Base-by-base conservation (phyloP, 1,284 basidiomycete species). In the Vanrija pseudolonga region DNA sequence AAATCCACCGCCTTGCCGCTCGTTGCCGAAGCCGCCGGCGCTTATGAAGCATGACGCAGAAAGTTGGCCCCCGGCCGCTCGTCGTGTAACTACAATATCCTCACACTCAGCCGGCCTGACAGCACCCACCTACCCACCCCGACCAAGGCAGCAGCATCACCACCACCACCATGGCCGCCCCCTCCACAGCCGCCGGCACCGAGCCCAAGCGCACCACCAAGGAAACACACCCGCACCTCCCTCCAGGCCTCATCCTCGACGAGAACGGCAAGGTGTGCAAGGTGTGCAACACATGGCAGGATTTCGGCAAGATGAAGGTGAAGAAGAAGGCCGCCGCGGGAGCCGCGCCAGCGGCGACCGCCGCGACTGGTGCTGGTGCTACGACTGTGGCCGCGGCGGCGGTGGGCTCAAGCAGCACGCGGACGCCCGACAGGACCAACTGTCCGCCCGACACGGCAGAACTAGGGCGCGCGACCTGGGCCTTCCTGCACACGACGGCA, bases 181-280 rank as follows among this genome's bases (percentile, higher is more conserved):
- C 28, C 28, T 8, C 28, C 24, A 9, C 5, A 4, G 9, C 24
- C 28, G 11, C 32, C 32, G 32, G 9, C 9, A 32, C 50, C 17
- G 49, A 53, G 46, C 54, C 54, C 6, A 51, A 57, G 18, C 56
- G 59, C 43, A 74, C 72, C n/a, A 74, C 71, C 6, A 74, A 72
- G 60, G 71, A 67, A 55, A 72, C 71, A 3, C 71, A 75, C 55
- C 69, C 73, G 9, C 67, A 74, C 53, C 68, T 80, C 1, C 87
- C 88, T 1, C 87, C 88, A 3, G 91, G 90, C 2, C 85, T 90
- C 79, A 83, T 94, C 53, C 77, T 96, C 57, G 92, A 89, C 2
- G 87, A 89, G 24, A 89, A 96, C 64, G 93, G 93, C 22, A 95
- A 93, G 76, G 90, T 89, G 0, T 97, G 93, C 80, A 94, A 90